These are phyloP conservation scores for Neostapfia colusana DNA, from an alignment of 176 grass and related monocot species.

Conservation along the genomic window DNA sequence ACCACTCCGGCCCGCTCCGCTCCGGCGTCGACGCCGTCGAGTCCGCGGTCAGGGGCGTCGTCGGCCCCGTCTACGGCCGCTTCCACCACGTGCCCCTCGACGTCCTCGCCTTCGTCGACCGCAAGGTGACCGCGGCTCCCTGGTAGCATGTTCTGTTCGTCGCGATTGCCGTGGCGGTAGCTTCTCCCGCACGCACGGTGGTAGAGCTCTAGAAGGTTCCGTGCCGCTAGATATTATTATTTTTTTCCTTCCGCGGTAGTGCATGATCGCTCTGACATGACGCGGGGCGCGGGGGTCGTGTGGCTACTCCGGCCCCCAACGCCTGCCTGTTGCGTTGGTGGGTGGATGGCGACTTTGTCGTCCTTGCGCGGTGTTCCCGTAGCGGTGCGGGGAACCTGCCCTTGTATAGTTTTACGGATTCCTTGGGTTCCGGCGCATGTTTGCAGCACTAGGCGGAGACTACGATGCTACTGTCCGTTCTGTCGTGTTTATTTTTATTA, in stretches of 20 bases:
- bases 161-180: neutral
- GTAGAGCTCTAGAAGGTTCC: neutral
- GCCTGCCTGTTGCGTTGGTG: neutral
- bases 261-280: constrained; percentile 1
- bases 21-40: constrained; percentile 66
- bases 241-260: constrained; percentile 5
- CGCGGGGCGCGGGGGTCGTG: neutral
- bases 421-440: constrained; percentile 25
- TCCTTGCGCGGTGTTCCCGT: neutral
- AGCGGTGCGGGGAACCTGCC: constrained; percentile 25
- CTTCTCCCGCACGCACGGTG: neutral
- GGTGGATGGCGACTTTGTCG: constrained; percentile 12
- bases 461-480: constrained; percentile 18
- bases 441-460: constrained; percentile 29
- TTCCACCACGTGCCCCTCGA: constrained; percentile 56
- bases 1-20: constrained; percentile 71
- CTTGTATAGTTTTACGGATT: constrained; percentile 18
- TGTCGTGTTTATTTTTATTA: too few species aligned
- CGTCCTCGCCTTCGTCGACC: constrained; percentile 75
- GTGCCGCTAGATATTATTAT: neutral
- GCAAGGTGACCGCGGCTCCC: constrained; percentile 47
- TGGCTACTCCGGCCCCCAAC: constrained; percentile 8
- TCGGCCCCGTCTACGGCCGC: constrained; percentile 51
- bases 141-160: neutral
- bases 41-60: constrained; percentile 52